These are phyloP conservation scores for Agroathelia rolfsii DNA, from an alignment of 1,284 basidiomycete genomes.

Conservation along the genomic window DNA sequence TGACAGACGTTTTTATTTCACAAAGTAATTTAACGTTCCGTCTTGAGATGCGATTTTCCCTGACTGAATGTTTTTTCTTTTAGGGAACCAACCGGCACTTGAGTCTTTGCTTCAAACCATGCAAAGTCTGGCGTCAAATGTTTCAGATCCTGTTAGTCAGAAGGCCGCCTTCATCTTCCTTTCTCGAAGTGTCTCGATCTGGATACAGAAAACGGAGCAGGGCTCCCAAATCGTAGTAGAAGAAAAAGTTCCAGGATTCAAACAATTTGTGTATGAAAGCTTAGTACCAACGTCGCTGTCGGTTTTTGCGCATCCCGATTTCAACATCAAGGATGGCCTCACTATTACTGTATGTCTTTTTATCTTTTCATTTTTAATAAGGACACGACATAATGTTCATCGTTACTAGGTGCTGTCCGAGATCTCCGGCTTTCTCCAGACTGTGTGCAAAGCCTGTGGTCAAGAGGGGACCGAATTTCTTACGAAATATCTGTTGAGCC, in stretches of 20 bases:
- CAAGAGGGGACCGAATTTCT: slow-evolving; percentile 77
- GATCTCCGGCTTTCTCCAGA: slow-evolving; percentile 78
- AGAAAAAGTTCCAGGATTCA: slow-evolving; percentile 74
- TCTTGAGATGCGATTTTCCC: slow-evolving; percentile 2
- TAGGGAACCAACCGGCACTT: slow-evolving; percentile 78
- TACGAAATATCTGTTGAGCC: slow-evolving; percentile 76
- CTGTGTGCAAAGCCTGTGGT: slow-evolving; percentile 69
- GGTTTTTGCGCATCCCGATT: slow-evolving; percentile 69
- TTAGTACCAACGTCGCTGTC: slow-evolving; percentile 79
- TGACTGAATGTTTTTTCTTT: slow-evolving; percentile 1
- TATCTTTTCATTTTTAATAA: neutral
- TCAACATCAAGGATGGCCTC: slow-evolving; percentile 87
- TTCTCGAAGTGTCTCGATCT: slow-evolving; percentile 65
- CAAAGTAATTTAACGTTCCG: slow-evolving; percentile 41
- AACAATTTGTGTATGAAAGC: slow-evolving; percentile 86
- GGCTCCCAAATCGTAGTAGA: slow-evolving; percentile 29
- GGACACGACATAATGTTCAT: neutral
- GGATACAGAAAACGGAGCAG: slow-evolving; percentile 46
- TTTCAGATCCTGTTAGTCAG: slow-evolving; percentile 67
- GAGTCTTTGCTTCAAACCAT: slow-evolving; percentile 65
- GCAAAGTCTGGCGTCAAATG: slow-evolving; percentile 67
- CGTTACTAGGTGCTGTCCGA: slow-evolving; percentile 73
- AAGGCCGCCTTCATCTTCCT: slow-evolving; percentile 81
- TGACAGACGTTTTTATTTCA: slow-evolving; percentile 82
- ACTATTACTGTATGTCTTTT: slow-evolving; percentile 57